Conservation (phyloP, 2,329 filamentous ascomycete genomes). For the Sphaerulina vaccinii region DNA sequence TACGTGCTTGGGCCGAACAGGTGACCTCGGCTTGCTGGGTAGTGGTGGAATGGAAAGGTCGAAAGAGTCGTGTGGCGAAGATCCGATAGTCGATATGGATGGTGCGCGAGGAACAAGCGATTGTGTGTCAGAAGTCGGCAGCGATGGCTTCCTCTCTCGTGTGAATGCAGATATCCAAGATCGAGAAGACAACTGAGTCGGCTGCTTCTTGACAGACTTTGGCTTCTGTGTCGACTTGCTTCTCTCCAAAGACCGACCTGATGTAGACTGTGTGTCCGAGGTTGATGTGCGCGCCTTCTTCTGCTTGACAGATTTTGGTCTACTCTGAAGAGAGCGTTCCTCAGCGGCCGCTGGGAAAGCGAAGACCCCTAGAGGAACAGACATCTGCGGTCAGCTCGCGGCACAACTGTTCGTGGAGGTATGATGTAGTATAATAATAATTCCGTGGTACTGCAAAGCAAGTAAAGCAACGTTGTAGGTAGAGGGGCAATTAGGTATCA, state of each 20-base stretch:
- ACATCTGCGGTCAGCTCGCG: constrained; percentile 30
- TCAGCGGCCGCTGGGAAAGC: constrained; percentile 25
- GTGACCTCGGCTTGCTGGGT: constrained; percentile 9
- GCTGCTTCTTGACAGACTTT: constrained; percentile 18
- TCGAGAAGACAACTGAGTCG: constrained; percentile 18
- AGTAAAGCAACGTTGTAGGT: constrained; percentile 15
- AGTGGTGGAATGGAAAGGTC: constrained; percentile 17
- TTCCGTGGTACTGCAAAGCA: constrained; percentile 18
- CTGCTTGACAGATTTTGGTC: constrained; percentile 17
- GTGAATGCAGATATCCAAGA: constrained; percentile 24
- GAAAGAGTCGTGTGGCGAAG: constrained; percentile 27
- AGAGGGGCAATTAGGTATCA: constrained; percentile 8
- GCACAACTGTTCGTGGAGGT: constrained; percentile 21
- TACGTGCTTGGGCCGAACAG: constrained; percentile 43
- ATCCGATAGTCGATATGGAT: constrained; percentile 14
- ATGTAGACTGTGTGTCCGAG: constrained; percentile 13
- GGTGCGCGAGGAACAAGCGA: constrained; percentile 11
- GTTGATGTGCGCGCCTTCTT: constrained; percentile 13
- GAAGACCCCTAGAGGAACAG: constrained; percentile 27
- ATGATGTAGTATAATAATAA: constrained; percentile 21
- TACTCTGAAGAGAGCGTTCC: constrained; percentile 16
- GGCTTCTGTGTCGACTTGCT: constrained; percentile 16
- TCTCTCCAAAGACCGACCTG: constrained; percentile 21
- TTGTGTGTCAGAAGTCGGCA: constrained; percentile 12
- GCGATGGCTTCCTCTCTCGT: constrained; percentile 17